Evolutionary conservation across 495 filamentous ascomycete species (phyloP).

Genomic region (Bryoglossum gracile): DNA sequence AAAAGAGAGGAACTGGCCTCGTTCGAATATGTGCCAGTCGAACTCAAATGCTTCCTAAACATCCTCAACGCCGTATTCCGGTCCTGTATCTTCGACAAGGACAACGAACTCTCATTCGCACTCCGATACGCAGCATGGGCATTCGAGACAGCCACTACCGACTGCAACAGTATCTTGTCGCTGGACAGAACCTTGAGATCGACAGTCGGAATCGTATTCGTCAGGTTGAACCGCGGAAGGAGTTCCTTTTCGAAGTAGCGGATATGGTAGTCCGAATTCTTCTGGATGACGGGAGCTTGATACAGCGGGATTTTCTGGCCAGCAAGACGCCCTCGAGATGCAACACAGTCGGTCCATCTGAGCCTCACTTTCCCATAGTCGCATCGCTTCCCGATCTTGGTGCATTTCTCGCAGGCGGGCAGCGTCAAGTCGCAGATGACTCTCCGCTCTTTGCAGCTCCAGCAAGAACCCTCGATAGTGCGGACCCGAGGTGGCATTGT

Average conservation of each 20-base stretch:
- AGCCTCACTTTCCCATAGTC: constrained; percentile 32
- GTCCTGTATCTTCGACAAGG: constrained; percentile 27
- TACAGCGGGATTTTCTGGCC: constrained; percentile 28
- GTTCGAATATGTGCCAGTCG: constrained; percentile 13
- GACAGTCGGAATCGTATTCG: constrained; percentile 21
- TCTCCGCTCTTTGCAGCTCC: constrained; percentile 34
- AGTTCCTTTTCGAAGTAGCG: constrained; percentile 29
- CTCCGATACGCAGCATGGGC: constrained; percentile 27
- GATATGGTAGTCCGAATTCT: constrained; percentile 23
- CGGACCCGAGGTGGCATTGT: constrained; percentile 28
- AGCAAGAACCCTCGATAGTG: constrained; percentile 34
- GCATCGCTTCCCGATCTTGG: constrained; percentile 28
- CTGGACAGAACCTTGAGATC: constrained; percentile 23
- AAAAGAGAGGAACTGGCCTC: constrained; percentile 24
- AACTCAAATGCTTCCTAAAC: constrained; percentile 24
- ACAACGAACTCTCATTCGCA: constrained; percentile 19
- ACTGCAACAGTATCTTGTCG: constrained; percentile 25
- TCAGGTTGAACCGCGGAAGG: constrained; percentile 27
- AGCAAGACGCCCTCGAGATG: constrained; percentile 26
- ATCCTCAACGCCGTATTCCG: constrained; percentile 28
- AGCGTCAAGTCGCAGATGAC: constrained; percentile 32
- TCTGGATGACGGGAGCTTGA: constrained; percentile 14
- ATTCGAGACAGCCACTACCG: constrained; percentile 27
- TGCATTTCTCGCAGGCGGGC: constrained; percentile 29
- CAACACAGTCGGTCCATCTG: constrained; percentile 29